Evolutionary conservation across 345 rosid genomes (phyloP).

Genomic region (Syzygium jambos): DNA sequence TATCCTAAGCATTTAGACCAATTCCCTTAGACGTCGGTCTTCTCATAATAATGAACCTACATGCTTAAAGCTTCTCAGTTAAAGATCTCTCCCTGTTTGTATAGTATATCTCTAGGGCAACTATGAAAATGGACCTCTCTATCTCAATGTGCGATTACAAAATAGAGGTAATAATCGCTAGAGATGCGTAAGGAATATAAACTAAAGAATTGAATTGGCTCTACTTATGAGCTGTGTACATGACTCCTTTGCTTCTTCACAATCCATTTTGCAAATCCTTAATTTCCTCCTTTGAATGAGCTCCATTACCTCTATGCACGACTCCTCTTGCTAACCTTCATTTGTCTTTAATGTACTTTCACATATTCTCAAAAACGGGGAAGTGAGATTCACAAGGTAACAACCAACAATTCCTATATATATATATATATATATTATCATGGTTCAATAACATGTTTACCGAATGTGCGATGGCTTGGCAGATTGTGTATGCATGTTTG

Average conservation of each 20-base stretch:
- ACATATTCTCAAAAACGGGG: neutral
- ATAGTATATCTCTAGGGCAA: neutral
- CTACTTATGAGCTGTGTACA: neutral
- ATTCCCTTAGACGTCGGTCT: neutral
- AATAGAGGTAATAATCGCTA: neutral
- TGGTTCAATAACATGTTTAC: neutral
- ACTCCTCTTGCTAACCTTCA: neutral
- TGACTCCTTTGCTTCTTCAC: neutral
- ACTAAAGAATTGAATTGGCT: neutral
- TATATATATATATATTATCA: neutral
- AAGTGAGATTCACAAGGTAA: neutral
- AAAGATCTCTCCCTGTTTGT: neutral
- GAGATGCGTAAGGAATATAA: neutral
- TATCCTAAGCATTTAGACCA: neutral
- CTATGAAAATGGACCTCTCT: neutral
- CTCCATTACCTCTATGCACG: neutral
- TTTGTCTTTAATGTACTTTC: neutral
- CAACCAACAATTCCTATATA: neutral
- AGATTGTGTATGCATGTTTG: neutral
- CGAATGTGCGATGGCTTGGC: neutral
- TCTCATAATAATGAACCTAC: neutral
- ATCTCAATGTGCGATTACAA: neutral
- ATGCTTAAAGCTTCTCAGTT: neutral
- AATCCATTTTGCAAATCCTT: neutral
- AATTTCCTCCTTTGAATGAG: neutral